Base-by-base conservation (phyloP, 352 stramenopile species). In the Phytophthora hybrid region DNA sequence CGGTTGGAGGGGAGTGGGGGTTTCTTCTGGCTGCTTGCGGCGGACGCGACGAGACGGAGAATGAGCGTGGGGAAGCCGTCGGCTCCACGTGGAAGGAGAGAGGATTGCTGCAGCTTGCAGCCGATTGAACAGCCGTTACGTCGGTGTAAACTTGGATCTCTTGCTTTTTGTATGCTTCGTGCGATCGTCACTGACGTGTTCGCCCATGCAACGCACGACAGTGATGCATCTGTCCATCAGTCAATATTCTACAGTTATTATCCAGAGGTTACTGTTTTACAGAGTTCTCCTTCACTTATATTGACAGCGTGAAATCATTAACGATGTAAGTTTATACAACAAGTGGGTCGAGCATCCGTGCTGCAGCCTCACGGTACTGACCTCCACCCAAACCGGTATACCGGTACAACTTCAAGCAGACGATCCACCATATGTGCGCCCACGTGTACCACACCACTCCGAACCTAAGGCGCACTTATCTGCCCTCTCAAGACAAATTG, bases 1-100 rank as follows among this genome's bases (percentile, higher is more conserved):
- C 21, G 41, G 39, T 14, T 44, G 14, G 39, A 16, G 19, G 29
- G 18, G 37, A 26, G 7, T 26, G 23, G 23, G 52, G 23, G 51
- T 44, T 53, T 18, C 37, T 44, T 44, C 37, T 44, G 14, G 37
- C 41, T 53, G 47, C 47, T 55, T 39, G 19, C 32, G 39, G 57
- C 32, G 58, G 57, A 26, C 37, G 57, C 19, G 59, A 57, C 46
- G 59, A 74, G 44, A 59, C 64, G 54, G 54, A 70, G 69, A 73
- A 69, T 63, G 70, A 74, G 39, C 41, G 39, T 10, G 29, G 5
- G 13, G 13, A 16, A 5, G 13, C 11, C 5, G 4, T 13, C 1
- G 32, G 31, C 34, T 32, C 58, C 59, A 74, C 64, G 70, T 74
- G 64, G 70, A 75, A 68, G 49, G 31, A 66, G 23, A 23, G 61